Evolutionary conservation across 495 filamentous ascomycete species (phyloP), one percentile per base, ranked within the genome.

Genomic region (Staphylotrichum longicolle): DNA sequence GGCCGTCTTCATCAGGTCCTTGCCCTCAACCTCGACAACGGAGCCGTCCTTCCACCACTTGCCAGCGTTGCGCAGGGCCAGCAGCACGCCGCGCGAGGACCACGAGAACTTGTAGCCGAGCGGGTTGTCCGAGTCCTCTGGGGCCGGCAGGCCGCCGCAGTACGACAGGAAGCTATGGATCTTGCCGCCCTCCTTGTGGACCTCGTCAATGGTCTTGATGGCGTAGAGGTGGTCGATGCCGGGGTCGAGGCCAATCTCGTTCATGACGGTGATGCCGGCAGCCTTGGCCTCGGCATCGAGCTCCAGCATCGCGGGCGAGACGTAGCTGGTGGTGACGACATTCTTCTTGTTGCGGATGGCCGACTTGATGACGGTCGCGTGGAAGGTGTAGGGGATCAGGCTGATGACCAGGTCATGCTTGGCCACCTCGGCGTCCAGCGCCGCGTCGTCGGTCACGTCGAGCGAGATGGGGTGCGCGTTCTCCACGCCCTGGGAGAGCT

Each of bases 51-150:
- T 78, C 74, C 85, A 94, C 80, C 86, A 93, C 67, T 82, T 90
- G 63, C 91, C 94, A n/a, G 85, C 78, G 76, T 97, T 97, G 63
- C 88, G 76, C 54, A 94, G 78, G 8, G 94, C 92, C 10, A 98
- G 80, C 3, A 98, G 80, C 53, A 96, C 91, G 68, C 94, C 94
- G 54, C 94, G 85, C 65, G 86, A 84, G 11, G 71, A 75, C 88
- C 89, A 93, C 12, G 87, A 90, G 83, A 96, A 97, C 78, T 97
- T 96, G 83, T 96, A 98, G 44, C 94, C 93, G 30, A 96, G 81
- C 34, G 94, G 93, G 79, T 97, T 97, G 73, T 87, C 88, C 10
- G 89, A 91, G 75, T 81, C 80, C 74, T 96, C 93, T 37, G 91
- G 90, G 4, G 72, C 72, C 3, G 70, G 72, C 14, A 54, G 82